These are phyloP conservation scores for Mycena capillaripes DNA, from an alignment of 768 basidiomycete species.

Conservation along the genomic window DNA sequence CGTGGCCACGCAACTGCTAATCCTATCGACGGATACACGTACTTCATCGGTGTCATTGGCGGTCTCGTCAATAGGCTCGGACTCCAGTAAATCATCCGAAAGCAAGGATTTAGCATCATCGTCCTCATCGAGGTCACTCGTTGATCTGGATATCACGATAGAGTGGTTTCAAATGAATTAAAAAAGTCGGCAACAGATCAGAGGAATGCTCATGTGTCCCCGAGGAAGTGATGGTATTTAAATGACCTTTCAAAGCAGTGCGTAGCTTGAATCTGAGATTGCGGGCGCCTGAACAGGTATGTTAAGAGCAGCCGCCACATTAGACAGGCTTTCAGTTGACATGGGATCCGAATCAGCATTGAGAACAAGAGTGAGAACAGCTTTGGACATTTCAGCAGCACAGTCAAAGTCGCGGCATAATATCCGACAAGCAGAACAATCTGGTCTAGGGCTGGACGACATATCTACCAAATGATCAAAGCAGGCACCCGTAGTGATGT, in stretches of 20 bases:
- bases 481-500: neutral
- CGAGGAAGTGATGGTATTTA: neutral
- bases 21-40: too few relatives aligned
- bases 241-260: neutral
- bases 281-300: neutral
- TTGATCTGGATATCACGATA: neutral
- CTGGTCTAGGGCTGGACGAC: neutral
- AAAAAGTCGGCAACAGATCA: too few relatives aligned
- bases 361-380: neutral
- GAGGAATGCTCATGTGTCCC: too few relatives aligned
- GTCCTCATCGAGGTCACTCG: too few relatives aligned
- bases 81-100: too few relatives aligned
- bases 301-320: too few relatives aligned
- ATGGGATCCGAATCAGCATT: neutral
- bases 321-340: neutral
- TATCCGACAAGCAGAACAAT: neutral
- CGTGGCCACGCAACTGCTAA: neutral
- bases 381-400: neutral
- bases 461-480: neutral
- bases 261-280: conserved; percentile 1
- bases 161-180: neutral
- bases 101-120: too few relatives aligned
- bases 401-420: neutral
- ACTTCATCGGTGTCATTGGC: too few relatives aligned
- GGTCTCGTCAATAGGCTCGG: neutral